Evolutionary conservation across 1,139 yeast species (phyloP).

Genomic region (Blastobotrys illinoisensis): DNA sequence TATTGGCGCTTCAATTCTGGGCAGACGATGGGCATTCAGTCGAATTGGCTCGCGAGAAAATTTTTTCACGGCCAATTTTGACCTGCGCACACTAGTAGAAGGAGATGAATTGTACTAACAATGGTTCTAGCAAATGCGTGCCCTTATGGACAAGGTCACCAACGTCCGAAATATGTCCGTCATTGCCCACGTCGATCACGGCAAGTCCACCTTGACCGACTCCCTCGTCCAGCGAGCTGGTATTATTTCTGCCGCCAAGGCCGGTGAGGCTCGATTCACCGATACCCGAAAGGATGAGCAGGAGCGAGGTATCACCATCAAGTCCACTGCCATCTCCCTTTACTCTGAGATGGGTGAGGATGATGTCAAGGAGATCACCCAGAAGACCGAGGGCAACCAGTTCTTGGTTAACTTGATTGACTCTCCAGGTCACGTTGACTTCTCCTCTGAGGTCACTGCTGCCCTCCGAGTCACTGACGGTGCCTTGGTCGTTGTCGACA

Average conservation of each 20-base stretch:
- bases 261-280: constrained; percentile 99
- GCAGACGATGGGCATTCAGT: background rate
- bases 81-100: background rate
- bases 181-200: constrained; percentile 99
- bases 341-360: constrained; percentile 87
- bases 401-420: constrained; percentile 97
- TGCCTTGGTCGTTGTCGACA: constrained; percentile 98
- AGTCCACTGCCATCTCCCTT: constrained; percentile 97
- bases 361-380: constrained; percentile 90
- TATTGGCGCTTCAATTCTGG: background rate
- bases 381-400: constrained; percentile 90
- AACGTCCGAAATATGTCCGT: constrained; percentile 99
- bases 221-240: constrained; percentile 99
- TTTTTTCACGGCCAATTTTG: background rate
- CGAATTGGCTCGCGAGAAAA: background rate
- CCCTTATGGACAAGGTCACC: constrained; percentile 98
- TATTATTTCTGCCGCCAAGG: constrained; percentile 98
- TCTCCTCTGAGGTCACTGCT: constrained; percentile 99
- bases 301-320: constrained; percentile 99
- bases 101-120: constrained; percentile 5
- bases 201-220: constrained; percentile 98
- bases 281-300: constrained; percentile 99
- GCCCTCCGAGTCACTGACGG: constrained; percentile 99
- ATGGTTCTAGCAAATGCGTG: constrained; percentile 73
- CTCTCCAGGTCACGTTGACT: constrained; percentile 99